Percentiles rank a stretch among this genome's conserved stretches.
These are phyloP conservation scores for Xylaria sp. DNA, from an alignment of 2,329 filamentous ascomycete genomes.

Conservation along the genomic window DNA sequence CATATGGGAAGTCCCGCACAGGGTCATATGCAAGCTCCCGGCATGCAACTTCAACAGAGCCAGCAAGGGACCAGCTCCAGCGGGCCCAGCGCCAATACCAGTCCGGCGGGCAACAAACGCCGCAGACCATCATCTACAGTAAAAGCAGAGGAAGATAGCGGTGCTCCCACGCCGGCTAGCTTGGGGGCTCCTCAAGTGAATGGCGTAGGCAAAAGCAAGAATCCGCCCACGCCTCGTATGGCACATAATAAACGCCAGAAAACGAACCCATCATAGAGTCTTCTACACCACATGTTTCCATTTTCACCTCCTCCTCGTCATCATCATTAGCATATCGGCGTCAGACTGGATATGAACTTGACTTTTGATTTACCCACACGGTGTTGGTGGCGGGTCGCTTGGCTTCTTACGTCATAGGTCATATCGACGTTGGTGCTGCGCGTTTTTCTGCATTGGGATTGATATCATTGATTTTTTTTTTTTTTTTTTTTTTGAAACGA, in stretches of 20 bases:
- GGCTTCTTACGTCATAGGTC: slow-evolving; percentile 21
- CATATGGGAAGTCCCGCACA: slow-evolving; percentile 66
- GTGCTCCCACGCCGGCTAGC: slow-evolving; percentile 55
- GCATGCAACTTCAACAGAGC: slow-evolving; percentile 71
- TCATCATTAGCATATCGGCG: slow-evolving; percentile 37
- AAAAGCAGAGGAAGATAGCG: slow-evolving; percentile 62
- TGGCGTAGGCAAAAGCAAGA: slow-evolving; percentile 53
- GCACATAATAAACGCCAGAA: slow-evolving; percentile 55
- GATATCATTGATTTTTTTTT: slow-evolving; percentile 30
- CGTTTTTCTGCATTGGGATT: slow-evolving; percentile 29
- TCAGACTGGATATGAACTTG: slow-evolving; percentile 37
- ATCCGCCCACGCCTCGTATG: slow-evolving; percentile 64
- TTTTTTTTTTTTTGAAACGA: too few species aligned
- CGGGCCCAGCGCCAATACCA: slow-evolving; percentile 71
- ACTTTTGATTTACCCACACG: slow-evolving; percentile 25
- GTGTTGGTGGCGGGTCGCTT: slow-evolving; percentile 21
- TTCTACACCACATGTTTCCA: not conserved
- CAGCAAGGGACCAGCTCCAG: slow-evolving; percentile 71
- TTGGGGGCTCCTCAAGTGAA: slow-evolving; percentile 55
- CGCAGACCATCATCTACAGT: slow-evolving; percentile 63
- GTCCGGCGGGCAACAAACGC: slow-evolving; percentile 65
- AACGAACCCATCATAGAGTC: slow-evolving; percentile 45
- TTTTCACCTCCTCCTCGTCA: slow-evolving; percentile 19
- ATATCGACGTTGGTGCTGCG: slow-evolving; percentile 23
- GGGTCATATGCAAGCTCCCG: slow-evolving; percentile 67